A percentile compares a stretch with the other conserved stretches of the same genome.
These are phyloP conservation scores for Solanum appendiculatum DNA, from an alignment of 257 asterid genomes.

Conservation along the genomic window DNA sequence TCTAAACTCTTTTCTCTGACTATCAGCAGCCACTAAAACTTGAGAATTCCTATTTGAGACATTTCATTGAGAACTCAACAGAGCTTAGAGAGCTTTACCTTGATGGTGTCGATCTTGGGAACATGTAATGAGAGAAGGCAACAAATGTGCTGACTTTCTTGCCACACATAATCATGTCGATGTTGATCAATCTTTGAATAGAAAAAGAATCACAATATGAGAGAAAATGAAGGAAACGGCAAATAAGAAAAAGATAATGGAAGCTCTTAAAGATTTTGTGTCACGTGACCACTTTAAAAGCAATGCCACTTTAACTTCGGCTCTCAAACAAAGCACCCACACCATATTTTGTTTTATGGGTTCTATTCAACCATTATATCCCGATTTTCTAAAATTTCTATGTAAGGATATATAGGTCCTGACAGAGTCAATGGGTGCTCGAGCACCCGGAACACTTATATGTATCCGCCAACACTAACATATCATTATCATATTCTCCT, in stretches of 20 bases:
- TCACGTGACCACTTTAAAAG: not conserved
- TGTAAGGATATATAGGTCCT: not conserved
- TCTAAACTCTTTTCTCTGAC: not conserved
- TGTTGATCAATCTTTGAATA: not conserved
- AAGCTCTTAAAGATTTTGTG: not conserved
- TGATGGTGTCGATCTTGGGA: no score
- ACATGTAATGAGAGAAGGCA: not conserved
- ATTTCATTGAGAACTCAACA: conserved; percentile 25
- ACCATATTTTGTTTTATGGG: no score
- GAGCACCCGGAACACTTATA: not conserved
- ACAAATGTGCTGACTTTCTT: not conserved
- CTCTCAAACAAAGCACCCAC: not conserved
- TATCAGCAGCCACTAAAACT: conserved; percentile 13
- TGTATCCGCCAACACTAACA: not conserved
- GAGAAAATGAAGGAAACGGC: not conserved
- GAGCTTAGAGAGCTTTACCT: no score
- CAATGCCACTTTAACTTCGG: not conserved
- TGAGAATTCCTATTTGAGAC: conserved; percentile 28
- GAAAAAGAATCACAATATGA: not conserved
- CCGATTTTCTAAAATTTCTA: no score
- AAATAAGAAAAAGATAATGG: no score
- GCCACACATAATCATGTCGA: not conserved
- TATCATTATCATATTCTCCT: not conserved
- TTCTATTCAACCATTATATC: no score
- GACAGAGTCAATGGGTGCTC: not conserved